Evolutionary conservation across 371 early-diverging fungal genomes (phyloP).

Genomic region (Apophysomyces sp.): DNA sequence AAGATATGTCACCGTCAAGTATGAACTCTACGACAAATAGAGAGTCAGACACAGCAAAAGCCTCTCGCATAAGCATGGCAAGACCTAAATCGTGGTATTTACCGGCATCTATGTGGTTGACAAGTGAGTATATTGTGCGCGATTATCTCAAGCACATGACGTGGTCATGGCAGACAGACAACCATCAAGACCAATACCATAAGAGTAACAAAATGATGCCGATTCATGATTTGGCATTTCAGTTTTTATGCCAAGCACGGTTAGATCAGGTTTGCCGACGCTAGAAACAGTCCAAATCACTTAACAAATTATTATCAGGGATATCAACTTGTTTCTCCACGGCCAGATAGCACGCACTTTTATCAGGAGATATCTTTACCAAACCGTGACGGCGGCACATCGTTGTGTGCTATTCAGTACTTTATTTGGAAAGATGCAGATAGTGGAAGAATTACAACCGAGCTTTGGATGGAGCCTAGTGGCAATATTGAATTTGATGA

Average conservation of each 20-base stretch:
- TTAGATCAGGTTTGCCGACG: constrained; percentile 55
- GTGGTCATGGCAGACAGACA: constrained; percentile 67
- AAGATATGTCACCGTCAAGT: neutral
- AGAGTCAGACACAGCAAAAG: neutral
- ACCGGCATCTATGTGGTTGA: constrained; percentile 38
- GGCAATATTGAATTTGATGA: constrained; percentile 27
- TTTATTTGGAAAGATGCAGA: constrained; percentile 64
- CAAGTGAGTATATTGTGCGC: constrained; percentile 52
- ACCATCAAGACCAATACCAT: constrained; percentile 50
- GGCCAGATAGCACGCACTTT: constrained; percentile 63
- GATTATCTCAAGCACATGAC: constrained; percentile 63
- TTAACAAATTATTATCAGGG: constrained; percentile 14
- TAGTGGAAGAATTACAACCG: constrained; percentile 63
- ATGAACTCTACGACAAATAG: no score
- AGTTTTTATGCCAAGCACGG: constrained; percentile 69
- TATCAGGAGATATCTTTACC: constrained; percentile 59
- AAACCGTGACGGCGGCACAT: constrained; percentile 13
- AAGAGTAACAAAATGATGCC: constrained; percentile 59
- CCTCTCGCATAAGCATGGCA: neutral
- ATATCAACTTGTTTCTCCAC: constrained; percentile 53
- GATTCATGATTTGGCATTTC: constrained; percentile 71
- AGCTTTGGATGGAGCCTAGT: constrained; percentile 79
- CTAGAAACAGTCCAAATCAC: neutral
- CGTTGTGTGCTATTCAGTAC: constrained; percentile 63
- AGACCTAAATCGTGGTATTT: constrained; percentile 38